phyloP scores from a whole-genome alignment of 495 filamentous ascomycete genomes.

The Sabuloglossum arenarium region DNA sequence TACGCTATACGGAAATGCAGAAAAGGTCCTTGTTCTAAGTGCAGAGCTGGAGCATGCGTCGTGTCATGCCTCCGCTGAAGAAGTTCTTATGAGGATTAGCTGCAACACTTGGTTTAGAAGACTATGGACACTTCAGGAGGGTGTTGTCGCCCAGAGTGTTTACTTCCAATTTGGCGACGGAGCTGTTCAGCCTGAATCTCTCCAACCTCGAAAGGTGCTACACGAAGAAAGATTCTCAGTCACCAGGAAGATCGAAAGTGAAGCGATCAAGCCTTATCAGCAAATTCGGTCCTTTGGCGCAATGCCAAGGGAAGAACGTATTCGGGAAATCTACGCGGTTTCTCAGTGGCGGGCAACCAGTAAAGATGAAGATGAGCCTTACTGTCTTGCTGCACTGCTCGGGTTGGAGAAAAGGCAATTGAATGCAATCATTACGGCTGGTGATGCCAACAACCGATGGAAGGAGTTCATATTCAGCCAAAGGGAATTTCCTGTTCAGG shows the following conservation, averaged over 20 bases:
- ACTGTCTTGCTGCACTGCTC: not conserved
- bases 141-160: not conserved
- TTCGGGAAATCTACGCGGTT: not conserved
- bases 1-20: constrained; percentile 4
- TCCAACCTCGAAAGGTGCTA: not conserved
- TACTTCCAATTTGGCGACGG: constrained; percentile 9
- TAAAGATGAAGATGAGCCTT: not conserved
- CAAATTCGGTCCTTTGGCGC: not conserved
- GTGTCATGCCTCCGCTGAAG: not conserved
- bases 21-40: constrained; percentile 6
- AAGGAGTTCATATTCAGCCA: not conserved
- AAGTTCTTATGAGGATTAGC: constrained; percentile 2
- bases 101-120: constrained; percentile 6
- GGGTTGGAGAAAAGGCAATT: not conserved
- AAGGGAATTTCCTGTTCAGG: not conserved
- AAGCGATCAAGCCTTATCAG: not conserved
- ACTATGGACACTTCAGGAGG: constrained; percentile 9
- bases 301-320: not conserved
- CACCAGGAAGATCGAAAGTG: not conserved
- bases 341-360: not conserved
- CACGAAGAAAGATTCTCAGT: not conserved
- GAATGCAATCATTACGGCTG: not conserved
- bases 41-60: not conserved
- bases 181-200: not conserved
- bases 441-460: not conserved